Percentiles rank a stretch among this genome's conserved stretches.
Conservation (phyloP, 108 stramenopile genomes). For the Aurantiochytrium sp. region DNA sequence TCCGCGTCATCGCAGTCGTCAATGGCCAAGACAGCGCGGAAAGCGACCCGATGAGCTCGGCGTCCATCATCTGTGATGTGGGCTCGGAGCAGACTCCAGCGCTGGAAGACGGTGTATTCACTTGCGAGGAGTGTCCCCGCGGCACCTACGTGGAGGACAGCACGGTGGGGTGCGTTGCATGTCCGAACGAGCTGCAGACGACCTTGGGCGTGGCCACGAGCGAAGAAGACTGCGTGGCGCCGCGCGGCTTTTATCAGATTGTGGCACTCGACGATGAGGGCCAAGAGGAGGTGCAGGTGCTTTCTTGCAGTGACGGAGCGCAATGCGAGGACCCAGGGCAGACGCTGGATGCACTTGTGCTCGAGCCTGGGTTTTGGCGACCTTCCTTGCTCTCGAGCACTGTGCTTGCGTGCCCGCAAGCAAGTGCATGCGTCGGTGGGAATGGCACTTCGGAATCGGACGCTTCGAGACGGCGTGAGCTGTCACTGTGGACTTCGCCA, state of each 20-base stretch:
- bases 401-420: not conserved
- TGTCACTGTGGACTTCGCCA: not conserved
- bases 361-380: not conserved
- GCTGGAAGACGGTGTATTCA: not conserved
- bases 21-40: not conserved
- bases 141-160: not conserved
- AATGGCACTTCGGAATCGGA: not conserved
- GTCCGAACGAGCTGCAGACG: not conserved
- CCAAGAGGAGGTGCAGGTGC: not conserved
- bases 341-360: not conserved
- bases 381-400: not conserved
- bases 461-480: not conserved
- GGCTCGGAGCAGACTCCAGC: not conserved
- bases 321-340: not conserved
- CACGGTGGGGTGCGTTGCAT: not conserved
- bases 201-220: not conserved
- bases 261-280: not conserved
- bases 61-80: not conserved
- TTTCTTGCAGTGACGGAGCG: not conserved
- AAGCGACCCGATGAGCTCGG: not conserved
- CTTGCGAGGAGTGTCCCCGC: not conserved
- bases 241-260: not conserved
- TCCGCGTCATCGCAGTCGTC: not conserved
- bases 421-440: not conserved
- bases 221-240: not conserved